Evolutionary conservation across 2,329 filamentous ascomycete genomes (phyloP), one percentile per base, ranked within the genome.

Genomic region (Aspergillus sp.): DNA sequence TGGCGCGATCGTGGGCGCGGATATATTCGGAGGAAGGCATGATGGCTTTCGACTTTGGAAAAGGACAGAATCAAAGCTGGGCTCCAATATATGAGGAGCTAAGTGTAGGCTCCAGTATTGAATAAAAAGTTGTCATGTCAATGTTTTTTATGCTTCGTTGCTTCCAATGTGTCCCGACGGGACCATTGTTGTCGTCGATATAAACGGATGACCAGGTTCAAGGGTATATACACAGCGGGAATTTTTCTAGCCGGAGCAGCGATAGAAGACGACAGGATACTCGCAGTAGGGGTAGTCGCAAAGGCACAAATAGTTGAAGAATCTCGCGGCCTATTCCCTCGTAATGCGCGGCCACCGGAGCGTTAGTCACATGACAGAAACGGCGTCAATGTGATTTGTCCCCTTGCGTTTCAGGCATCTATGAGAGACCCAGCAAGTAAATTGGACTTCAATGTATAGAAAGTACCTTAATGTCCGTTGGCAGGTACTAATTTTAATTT

Each of bases 11-110:
- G 52, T 68, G 62, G 45, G 72, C 66, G 41, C 72, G 72, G 49
- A 70, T 57, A 56, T 77, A 77, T 23, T 75, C 72, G 19, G 72
- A 71, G 35, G 70, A 69, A 61, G 72, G 68, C 75, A 77, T 77
- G 47, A 21, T 68, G 45, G 41, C 8, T 31, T 12, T 37, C 12
- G 17, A 12, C 48, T 12, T 40, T 45, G 17, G 31, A 35, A 23
- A 7, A 19, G 25, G 50, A 54, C 25, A 49, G 44, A 50, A 27
- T 52, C 48, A 55, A 39, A 37, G 12, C 23, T 35, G 25, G n/a
- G 12, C 45, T 35, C 45, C 49, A 48, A 63, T 53, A 55, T 63
- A 54, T 49, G 53, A 57, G 52, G 61, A 68, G 63, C 60, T 62
- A 59, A 58, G 35, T 41, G 53, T 57, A 58, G 56, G 63, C 61